A percentile compares a stretch with the other conserved stretches of the same genome.
phyloP scores from a whole-genome alignment of 768 basidiomycete genomes.

The Termitomyces sp. region DNA sequence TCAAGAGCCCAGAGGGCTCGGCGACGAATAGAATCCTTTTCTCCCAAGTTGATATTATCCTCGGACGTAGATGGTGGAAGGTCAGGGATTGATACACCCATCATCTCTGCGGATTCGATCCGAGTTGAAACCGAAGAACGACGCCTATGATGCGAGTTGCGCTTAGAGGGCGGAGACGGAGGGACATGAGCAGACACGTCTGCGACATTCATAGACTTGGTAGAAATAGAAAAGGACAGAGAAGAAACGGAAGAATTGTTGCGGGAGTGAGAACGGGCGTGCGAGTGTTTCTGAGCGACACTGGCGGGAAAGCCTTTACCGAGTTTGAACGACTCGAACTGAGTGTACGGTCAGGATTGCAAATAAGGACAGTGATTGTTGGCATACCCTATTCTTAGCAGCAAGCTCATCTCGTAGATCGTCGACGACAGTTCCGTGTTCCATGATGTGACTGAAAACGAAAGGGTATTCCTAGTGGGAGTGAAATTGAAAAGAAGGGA shows the following conservation, averaged over 20 bases:
- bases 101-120: constrained; percentile 84
- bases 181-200: constrained; percentile 27
- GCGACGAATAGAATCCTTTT: constrained; percentile 75
- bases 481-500: constrained; percentile 32
- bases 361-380: neutral
- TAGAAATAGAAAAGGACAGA: constrained; percentile 35
- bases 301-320: constrained; percentile 42
- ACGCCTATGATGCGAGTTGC: constrained; percentile 79
- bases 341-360: neutral
- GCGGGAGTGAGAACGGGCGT: constrained; percentile 69
- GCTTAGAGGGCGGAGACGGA: constrained; percentile 40
- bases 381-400: constrained; percentile 35
- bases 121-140: constrained; percentile 87
- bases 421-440: constrained; percentile 19
- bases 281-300: constrained; percentile 37
- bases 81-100: constrained; percentile 74
- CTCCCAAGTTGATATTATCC: constrained; percentile 62
- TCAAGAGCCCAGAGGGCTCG: constrained; percentile 85
- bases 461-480: constrained; percentile 26
- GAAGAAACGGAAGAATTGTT: constrained; percentile 47
- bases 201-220: constrained; percentile 29
- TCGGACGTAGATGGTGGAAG: constrained; percentile 56
- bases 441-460: constrained; percentile 25
- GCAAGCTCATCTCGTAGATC: constrained; percentile 28
- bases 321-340: constrained; percentile 75